Evolutionary conservation across 2,329 filamentous ascomycete genomes (phyloP).

Genomic region (Clathrospora elynae): DNA sequence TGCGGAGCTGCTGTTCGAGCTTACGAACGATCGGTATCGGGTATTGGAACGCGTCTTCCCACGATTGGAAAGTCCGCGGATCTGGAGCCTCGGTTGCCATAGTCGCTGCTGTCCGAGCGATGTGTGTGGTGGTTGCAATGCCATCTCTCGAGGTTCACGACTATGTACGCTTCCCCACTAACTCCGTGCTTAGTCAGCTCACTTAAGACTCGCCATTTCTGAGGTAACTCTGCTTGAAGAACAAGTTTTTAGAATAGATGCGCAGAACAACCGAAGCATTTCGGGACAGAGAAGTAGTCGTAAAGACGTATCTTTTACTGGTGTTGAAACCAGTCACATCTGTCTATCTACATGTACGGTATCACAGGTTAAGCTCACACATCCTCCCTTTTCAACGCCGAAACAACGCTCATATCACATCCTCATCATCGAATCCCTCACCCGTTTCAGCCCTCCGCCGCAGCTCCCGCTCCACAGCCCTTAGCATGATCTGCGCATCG

Average conservation of each 20-base stretch:
- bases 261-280: too few relatives aligned
- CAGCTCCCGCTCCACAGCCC: conserved; percentile 22
- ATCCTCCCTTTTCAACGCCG: conserved; percentile 6
- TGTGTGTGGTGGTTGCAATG: conserved; percentile 6
- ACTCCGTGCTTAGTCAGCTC: conserved; percentile 20
- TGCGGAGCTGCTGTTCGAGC: conserved; percentile 67
- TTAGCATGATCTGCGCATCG: conserved; percentile 27
- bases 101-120: conserved; percentile 2
- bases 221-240: too few relatives aligned
- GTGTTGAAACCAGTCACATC: conserved; percentile 27
- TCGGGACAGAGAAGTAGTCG: too few relatives aligned
- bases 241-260: too few relatives aligned
- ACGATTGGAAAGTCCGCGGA: conserved; percentile 61
- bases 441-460: conserved; percentile 11
- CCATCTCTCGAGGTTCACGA: conserved; percentile 1
- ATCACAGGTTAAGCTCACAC: conserved; percentile 22
- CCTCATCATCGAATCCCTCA: conserved; percentile 5
- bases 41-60: conserved; percentile 71
- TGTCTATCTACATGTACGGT: conserved; percentile 21
- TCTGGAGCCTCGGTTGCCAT: conserved; percentile 64
- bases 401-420: conserved; percentile 9
- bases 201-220: not conserved
- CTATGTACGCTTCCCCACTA: conserved; percentile 16
- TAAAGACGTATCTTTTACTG: too few relatives aligned
- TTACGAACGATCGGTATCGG: conserved; percentile 66